phyloP scores from a whole-genome alignment of 371 early-diverging fungal genomes.

The Nematocida ausubeli region DNA sequence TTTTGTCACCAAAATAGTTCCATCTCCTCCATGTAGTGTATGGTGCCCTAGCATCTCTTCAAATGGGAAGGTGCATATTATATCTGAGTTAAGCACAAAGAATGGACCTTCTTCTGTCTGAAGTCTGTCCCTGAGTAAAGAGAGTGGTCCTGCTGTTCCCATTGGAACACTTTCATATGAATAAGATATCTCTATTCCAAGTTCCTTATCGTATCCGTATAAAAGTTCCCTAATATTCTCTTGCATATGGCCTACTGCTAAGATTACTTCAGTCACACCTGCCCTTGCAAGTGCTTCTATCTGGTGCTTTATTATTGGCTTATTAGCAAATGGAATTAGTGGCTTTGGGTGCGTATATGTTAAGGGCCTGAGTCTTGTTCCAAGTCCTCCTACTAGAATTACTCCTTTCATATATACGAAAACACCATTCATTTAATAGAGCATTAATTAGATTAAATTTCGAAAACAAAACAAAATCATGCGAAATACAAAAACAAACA shows the following conservation, averaged over 20 bases:
- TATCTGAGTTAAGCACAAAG: conserved; percentile 96
- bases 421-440: conserved; percentile 29
- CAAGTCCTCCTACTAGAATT: conserved; percentile 96
- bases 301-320: conserved; percentile 96
- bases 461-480: no score
- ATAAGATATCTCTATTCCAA: conserved; percentile 83
- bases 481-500: not conserved
- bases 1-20: conserved; percentile 74
- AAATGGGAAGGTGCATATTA: conserved; percentile 94
- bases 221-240: conserved; percentile 78
- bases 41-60: conserved; percentile 79
- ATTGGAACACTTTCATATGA: conserved; percentile 89
- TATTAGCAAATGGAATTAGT: conserved; percentile 93
- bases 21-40: conserved; percentile 42
- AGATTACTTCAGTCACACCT: conserved; percentile 88
- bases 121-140: conserved; percentile 81
- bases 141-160: conserved; percentile 94
- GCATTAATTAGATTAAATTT: conserved; percentile 19
- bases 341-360: conserved; percentile 96
- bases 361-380: conserved; percentile 92
- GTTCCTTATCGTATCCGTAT: conserved; percentile 74
- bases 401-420: conserved; percentile 73
- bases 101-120: conserved; percentile 77
- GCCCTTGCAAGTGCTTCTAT: conserved; percentile 90
- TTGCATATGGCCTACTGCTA: conserved; percentile 88